Evolutionary conservation across 768 basidiomycete species (phyloP), one percentile per base, ranked within the genome.

Genomic region (Lentinus brumalis): DNA sequence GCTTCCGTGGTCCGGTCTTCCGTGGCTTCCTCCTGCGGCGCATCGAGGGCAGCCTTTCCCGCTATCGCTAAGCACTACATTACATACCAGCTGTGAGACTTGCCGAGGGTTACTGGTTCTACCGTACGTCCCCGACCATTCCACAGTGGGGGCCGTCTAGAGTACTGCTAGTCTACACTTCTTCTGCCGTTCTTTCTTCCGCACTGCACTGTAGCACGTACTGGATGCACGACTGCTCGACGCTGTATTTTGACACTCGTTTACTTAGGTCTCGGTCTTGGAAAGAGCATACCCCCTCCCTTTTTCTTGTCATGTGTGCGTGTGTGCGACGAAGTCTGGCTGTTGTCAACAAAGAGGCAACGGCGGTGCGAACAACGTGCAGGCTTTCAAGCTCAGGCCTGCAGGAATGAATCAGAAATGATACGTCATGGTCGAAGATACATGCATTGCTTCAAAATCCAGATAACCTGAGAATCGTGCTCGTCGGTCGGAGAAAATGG

Each of bases 221-320:
- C 53, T 56, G 57, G 62, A 59, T 63, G 57, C 62, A 56, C 57
- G 39, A 21, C 40, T 57, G 46, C 56, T 53, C 56, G 47, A 38
- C 41, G 52, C 57, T 63, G 62, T 63, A 63, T 54, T 59, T 42
- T 59, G 57, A 63, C 54, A 63, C 57, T 56, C 58, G 53, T 59
- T 62, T 21, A 40, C 14, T 49, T 21, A 46, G 45, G 45, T 46
- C 50, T 44, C 30, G 49, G 54, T 56, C 46, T 51, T 10, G 30
- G 38, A 49, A 56, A 63, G 62, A 55, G 62, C 62, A 63, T 55
- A 42, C 51, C 30, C 30, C 56, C 35, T 44, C 30, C 51, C 46
- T 14, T 16, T 39, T 12, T 5, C 8, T 15, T 21, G 11, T 44
- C n/a, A 8, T 44, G 18, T 32, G 51, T 40, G 50, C 35, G 40